Percentiles rank a stretch among this genome's conserved stretches.
phyloP scores from a whole-genome alignment of 768 basidiomycete species.

The Pulveroboletus ravenelii region DNA sequence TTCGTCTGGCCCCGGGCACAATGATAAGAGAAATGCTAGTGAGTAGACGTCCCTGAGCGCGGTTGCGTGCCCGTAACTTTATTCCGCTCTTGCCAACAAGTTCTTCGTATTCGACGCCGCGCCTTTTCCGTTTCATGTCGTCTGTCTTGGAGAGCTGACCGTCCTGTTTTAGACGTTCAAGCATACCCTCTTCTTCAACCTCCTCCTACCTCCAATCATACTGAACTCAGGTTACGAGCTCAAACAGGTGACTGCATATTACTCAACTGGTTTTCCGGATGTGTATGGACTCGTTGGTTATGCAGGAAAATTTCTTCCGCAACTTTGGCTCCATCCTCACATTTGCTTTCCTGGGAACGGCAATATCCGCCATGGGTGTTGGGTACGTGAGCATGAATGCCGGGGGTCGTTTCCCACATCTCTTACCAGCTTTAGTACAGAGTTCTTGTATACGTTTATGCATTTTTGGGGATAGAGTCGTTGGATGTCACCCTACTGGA shows the following conservation, averaged over 20 bases:
- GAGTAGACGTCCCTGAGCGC: conserved; percentile 35
- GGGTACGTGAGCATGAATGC: conserved; percentile 55
- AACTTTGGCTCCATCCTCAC: conserved; percentile 96
- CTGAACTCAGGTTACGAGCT: conserved; percentile 97
- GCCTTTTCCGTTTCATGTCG: neutral
- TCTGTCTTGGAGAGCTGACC: conserved; percentile 6
- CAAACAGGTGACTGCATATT: conserved; percentile 64
- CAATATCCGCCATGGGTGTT: conserved; percentile 92
- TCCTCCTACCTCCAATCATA: conserved; percentile 97
- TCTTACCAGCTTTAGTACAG: conserved; percentile 58
- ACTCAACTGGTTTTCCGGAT: neutral
- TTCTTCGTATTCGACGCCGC: neutral
- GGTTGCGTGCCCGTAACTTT: neutral
- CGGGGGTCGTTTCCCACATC: conserved; percentile 1
- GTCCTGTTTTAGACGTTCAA: conserved; percentile 71
- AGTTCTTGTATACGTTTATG: conserved; percentile 91
- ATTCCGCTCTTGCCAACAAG: neutral
- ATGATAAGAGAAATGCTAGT: conserved; percentile 98
- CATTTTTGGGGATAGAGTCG: conserved; percentile 87
- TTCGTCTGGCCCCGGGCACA: conserved; percentile 85
- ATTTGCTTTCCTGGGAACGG: conserved; percentile 92
- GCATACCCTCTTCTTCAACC: conserved; percentile 96
- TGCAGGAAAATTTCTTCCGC: conserved; percentile 94
- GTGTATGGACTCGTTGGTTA: neutral
- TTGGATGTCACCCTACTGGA: conserved; percentile 83